Percentiles rank a stretch among this genome's conserved stretches.
phyloP scores from a whole-genome alignment of 371 early-diverging fungal genomes.

The Rhizopus arrhizus region DNA sequence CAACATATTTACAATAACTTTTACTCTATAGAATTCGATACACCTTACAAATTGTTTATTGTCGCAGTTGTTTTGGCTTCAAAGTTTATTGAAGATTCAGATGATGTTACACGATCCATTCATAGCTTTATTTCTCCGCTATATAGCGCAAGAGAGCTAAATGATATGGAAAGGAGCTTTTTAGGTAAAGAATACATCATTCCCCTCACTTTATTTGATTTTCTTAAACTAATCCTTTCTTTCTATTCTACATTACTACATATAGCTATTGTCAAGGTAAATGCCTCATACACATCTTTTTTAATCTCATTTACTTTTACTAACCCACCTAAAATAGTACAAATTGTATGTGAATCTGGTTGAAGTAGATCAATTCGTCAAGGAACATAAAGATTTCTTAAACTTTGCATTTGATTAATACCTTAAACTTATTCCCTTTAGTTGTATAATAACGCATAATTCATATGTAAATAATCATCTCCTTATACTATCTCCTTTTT shows the following conservation, averaged over 20 bases:
- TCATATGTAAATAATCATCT: no score
- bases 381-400: conserved; percentile 21
- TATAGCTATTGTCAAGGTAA: conserved; percentile 23
- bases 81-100: conserved; percentile 66
- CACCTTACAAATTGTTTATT: conserved; percentile 75
- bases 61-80: conserved; percentile 72
- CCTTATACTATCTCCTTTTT: no score
- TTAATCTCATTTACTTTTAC: background rate
- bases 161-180: conserved; percentile 54
- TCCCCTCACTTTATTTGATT: background rate
- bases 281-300: background rate
- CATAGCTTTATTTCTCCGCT: conserved; percentile 41
- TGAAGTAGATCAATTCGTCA: conserved; percentile 23
- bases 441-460: no score
- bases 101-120: conserved; percentile 34
- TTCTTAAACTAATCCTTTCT: background rate
- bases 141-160: conserved; percentile 61
- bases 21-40: conserved; percentile 58
- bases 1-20: background rate
- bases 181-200: conserved; percentile 24
- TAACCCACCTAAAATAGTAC: conserved; percentile 15
- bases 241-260: background rate
- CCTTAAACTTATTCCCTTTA: no score
- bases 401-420: conserved; percentile 13
- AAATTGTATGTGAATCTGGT: conserved; percentile 19